Conservation (phyloP, 495 filamentous ascomycete species). For the Penicillium dipodomyicola region DNA sequence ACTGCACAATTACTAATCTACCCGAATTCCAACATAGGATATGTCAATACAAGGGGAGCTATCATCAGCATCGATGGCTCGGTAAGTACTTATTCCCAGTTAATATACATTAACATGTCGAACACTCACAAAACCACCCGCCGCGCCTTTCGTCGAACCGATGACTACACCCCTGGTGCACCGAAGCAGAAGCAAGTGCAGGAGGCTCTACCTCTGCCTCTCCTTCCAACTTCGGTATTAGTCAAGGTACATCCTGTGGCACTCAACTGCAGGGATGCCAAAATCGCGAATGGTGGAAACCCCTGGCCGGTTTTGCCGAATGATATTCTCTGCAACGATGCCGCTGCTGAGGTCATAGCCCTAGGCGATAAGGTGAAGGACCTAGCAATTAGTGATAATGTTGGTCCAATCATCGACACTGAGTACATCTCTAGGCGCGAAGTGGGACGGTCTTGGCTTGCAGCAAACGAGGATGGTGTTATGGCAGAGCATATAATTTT, state of each 20-base stretch:
- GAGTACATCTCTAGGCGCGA: slow-evolving; percentile 29
- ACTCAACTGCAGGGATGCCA: slow-evolving; percentile 49
- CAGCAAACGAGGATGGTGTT: slow-evolving; percentile 39
- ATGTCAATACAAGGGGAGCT: no score
- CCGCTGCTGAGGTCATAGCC: slow-evolving; percentile 37
- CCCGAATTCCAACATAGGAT: no score
- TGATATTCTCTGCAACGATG: slow-evolving; percentile 37
- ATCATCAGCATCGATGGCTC: no score
- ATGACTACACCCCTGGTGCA: slow-evolving; percentile 28
- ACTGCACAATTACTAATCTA: no score
- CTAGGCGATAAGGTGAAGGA: slow-evolving; percentile 30
- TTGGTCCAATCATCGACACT: slow-evolving; percentile 31
- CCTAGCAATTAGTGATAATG: slow-evolving; percentile 29
- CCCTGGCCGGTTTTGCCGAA: slow-evolving; percentile 36
- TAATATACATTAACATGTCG: not conserved
- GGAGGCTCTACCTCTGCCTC: slow-evolving; percentile 20
- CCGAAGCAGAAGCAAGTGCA: slow-evolving; percentile 23
- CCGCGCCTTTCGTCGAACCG: slow-evolving; percentile 30
- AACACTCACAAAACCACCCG: slow-evolving; percentile 10
- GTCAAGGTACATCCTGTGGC: slow-evolving; percentile 42
- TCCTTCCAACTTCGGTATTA: slow-evolving; percentile 32
- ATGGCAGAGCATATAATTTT: slow-evolving; percentile 37
- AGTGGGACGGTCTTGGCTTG: slow-evolving; percentile 28
- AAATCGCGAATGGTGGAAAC: slow-evolving; percentile 37
- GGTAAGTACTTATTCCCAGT: no score